A percentile compares a stretch with the other conserved stretches of the same genome.
These are phyloP conservation scores for Lactifluus echinatus DNA, from an alignment of 768 basidiomycete genomes.

Conservation along the genomic window DNA sequence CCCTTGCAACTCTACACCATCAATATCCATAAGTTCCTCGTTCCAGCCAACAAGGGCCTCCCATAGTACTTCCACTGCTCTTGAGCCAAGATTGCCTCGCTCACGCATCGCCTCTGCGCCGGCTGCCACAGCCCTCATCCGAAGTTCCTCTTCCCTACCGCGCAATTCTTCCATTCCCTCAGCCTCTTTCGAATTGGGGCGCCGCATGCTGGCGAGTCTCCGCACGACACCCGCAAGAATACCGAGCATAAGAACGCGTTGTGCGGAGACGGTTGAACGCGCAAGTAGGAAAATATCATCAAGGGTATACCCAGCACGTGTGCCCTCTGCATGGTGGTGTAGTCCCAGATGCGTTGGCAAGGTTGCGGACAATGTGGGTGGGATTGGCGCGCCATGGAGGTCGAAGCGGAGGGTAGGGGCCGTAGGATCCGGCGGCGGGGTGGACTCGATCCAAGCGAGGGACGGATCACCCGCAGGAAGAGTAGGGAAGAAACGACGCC, in stretches of 20 bases:
- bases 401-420: slow-evolving; percentile 47
- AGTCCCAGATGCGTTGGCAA: slow-evolving; percentile 81
- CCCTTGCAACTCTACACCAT: slow-evolving; percentile 41
- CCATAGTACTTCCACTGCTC: slow-evolving; percentile 68
- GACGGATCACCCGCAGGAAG: slow-evolving; percentile 60
- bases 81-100: slow-evolving; percentile 55
- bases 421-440: slow-evolving; percentile 25
- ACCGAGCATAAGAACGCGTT: slow-evolving; percentile 74
- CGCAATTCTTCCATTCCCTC: slow-evolving; percentile 30
- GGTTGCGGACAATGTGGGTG: slow-evolving; percentile 39
- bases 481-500: slow-evolving; percentile 72
- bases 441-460: slow-evolving; percentile 66
- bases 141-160: slow-evolving; percentile 35
- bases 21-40: slow-evolving; percentile 25
- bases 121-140: slow-evolving; percentile 56
- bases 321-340: slow-evolving; percentile 80
- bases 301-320: slow-evolving; percentile 81
- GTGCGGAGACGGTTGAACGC: slow-evolving; percentile 74
- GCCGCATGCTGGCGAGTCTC: slow-evolving; percentile 24
- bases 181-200: slow-evolving; percentile 24
- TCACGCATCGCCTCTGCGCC: slow-evolving; percentile 60
- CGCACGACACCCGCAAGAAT: slow-evolving; percentile 54
- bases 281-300: slow-evolving; percentile 76
- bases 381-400: slow-evolving; percentile 62
- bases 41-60: slow-evolving; percentile 66